Percentiles rank a stretch among this genome's conserved stretches.
Evolutionary conservation across 331 rosid genomes (phyloP).

Genomic region (Malus hybrid): DNA sequence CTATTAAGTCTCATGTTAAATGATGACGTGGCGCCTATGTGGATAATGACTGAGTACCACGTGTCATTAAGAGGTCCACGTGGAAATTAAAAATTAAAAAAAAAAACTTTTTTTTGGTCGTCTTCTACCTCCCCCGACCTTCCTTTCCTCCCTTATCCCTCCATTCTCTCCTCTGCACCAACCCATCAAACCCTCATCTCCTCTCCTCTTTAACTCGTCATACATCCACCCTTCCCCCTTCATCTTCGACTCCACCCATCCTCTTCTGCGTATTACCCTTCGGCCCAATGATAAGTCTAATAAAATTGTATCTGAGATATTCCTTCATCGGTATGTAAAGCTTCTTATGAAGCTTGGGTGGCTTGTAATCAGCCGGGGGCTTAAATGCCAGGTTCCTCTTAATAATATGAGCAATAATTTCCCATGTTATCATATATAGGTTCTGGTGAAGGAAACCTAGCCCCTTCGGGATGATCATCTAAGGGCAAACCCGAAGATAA

Average conservation of each 20-base stretch:
- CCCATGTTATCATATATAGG: constrained; percentile 94
- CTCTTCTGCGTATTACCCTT: constrained; percentile 97
- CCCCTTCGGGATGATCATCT: constrained; percentile 95
- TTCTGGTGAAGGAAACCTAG: constrained; percentile 92
- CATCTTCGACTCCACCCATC: constrained; percentile 32
- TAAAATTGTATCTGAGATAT: constrained; percentile 89
- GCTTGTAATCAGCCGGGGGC: constrained; percentile 95
- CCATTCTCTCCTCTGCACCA: no score
- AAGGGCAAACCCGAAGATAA: constrained; percentile 81
- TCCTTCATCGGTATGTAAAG: constrained; percentile 97
- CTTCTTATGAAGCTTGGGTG: constrained; percentile 98
- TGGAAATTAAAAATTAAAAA: no score
- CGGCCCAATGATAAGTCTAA: constrained; percentile 91
- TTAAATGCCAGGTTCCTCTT: constrained; percentile 88
- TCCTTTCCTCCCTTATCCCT: no score
- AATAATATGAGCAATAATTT: constrained; percentile 84
- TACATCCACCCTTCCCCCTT: no score
- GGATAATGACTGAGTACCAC: no score
- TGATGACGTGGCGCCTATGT: no score
- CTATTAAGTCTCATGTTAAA: no score
- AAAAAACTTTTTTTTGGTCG: no score
- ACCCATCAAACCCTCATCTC: no score
- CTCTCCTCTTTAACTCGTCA: no score
- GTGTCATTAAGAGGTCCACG: no score
- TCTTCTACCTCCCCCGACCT: no score